These are phyloP conservation scores for Medicago arabica DNA, from an alignment of 306 rosid genomes.

Conservation along the genomic window DNA sequence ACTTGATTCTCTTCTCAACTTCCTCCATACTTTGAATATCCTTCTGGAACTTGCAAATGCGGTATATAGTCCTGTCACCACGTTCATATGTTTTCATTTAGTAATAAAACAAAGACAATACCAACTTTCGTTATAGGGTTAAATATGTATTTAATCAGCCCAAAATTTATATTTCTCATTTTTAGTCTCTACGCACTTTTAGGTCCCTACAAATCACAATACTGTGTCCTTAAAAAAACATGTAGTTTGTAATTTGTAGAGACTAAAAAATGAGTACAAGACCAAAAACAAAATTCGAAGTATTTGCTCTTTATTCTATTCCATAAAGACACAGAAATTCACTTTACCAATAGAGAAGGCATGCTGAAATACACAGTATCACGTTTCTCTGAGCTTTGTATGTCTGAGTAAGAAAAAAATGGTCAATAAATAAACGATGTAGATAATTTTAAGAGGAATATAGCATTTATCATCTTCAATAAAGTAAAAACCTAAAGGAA, in stretches of 20 bases:
- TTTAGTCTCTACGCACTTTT: not conserved
- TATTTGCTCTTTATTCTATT: constrained; percentile 9
- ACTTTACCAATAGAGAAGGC: constrained; percentile 87
- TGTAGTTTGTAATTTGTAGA: not conserved
- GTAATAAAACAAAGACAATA: constrained; percentile 10
- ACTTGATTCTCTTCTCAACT: constrained; percentile 85
- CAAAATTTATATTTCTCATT: not conserved
- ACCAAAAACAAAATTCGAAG: not conserved
- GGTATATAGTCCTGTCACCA: constrained; percentile 67
- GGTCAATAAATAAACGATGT: constrained; percentile 38
- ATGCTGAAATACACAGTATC: constrained; percentile 73
- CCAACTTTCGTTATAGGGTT: not conserved
- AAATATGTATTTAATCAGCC: not conserved
- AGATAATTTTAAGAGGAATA: not conserved
- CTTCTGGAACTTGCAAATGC: constrained; percentile 77
- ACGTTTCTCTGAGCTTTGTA: constrained; percentile 97
- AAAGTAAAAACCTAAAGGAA: not conserved
- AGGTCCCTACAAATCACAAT: not conserved
- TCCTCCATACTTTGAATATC: constrained; percentile 83
- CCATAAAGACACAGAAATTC: constrained; percentile 8
- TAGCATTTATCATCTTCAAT: not conserved
- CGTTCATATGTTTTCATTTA: constrained; percentile 33
- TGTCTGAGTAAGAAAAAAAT: constrained; percentile 52
- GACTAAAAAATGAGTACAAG: not conserved
- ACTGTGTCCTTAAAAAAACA: not conserved